phyloP scores from a whole-genome alignment of 257 asterid species.

The Fraxinus excelsior region DNA sequence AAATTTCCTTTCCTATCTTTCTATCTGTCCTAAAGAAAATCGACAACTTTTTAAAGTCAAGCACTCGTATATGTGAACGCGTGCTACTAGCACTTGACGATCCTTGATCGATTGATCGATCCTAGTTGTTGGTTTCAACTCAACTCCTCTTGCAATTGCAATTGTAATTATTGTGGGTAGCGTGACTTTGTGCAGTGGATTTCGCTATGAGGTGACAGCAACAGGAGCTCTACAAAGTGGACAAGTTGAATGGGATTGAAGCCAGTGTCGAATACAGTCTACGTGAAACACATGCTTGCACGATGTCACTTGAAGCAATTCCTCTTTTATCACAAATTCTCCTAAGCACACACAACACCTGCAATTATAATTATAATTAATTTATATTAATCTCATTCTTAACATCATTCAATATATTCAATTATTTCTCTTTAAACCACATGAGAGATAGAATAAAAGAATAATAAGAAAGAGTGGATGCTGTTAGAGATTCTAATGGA shows the following conservation, averaged over 20 bases:
- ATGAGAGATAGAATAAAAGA: no score
- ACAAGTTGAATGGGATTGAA: constrained; percentile 64
- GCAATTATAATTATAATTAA: constrained; percentile 5
- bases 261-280: constrained; percentile 73
- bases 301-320: constrained; percentile 52
- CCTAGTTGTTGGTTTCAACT: no score
- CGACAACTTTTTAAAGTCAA: no score
- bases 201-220: no score
- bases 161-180: neutral
- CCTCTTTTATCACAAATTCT: constrained; percentile 66
- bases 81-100: no score
- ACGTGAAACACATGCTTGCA: constrained; percentile 78
- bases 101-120: no score
- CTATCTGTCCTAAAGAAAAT: no score
- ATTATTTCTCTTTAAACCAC: neutral
- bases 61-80: no score
- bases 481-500: no score
- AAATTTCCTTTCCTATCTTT: no score
- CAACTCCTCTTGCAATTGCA: no score
- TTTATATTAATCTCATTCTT: neutral
- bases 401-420: neutral
- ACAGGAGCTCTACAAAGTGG: constrained; percentile 66
- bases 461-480: constrained; percentile 17
- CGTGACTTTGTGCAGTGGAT: neutral
- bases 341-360: constrained; percentile 90